Base-by-base conservation (phyloP, 768 basidiomycete species). In the Harrya chromipes region DNA sequence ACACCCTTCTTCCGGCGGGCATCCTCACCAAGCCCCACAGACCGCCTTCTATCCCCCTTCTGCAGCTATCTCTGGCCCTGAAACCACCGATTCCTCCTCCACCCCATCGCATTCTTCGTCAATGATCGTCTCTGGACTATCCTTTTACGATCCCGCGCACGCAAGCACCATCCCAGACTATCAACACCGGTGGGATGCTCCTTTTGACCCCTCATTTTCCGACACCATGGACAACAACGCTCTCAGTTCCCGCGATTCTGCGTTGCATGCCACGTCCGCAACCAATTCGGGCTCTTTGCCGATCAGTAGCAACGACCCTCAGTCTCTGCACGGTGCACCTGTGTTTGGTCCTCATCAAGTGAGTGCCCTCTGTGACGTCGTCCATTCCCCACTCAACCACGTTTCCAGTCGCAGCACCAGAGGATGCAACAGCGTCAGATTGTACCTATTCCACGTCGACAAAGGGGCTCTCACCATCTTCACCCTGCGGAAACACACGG, bases 81-180 rank as follows among this genome's bases (percentile, higher is more conserved):
- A 43, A 2, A 14, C 37, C 42, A 3, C 47, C 16, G 29, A 19
- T 33, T 4, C 53, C 9, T 13, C 57, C 2, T 29, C 54, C 27
- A 10, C 47, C 5, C 20, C 55, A 14, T 23, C 48, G 2, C 2
- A 20, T 10, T 27, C 54, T 12, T 47, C 52, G 6, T 48, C 59
- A 35, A 82, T 83, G 82, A 82, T 83, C 53, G 76, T 77, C 33
- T 73, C 81, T 14, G 70, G 72, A 0, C 71, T 79, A 9, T 73
- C 79, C 7, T 80, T 80, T 57, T 83, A 81, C 60, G 78, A 79
- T 47, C 70, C 79, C 6, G 66, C 75, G 17, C 68, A 70, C 4
- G 58, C 65, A n/a, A 57, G 61, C 19, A 46, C 66, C 58, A 65
- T 53, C 43, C 62, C 52, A 2, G 69, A 75, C 44, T 80, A 78